These are phyloP conservation scores for Phytophthora quininea DNA, from an alignment of 352 stramenopile genomes.

Conservation along the genomic window DNA sequence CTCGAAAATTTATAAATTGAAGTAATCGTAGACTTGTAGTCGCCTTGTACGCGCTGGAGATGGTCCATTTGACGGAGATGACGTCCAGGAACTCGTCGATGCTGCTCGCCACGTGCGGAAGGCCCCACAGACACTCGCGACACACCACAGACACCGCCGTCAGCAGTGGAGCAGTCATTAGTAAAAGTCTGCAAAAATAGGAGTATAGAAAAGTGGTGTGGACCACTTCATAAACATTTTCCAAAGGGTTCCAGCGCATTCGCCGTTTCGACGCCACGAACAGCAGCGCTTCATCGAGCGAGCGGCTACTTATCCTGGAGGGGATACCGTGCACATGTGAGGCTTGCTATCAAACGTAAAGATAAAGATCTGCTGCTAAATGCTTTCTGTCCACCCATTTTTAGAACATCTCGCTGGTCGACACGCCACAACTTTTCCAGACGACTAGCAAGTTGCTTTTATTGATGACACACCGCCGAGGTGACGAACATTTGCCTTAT, in stretches of 20 bases:
- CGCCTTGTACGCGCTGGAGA: too few species aligned
- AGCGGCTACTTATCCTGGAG: too few species aligned
- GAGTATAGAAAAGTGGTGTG: not conserved
- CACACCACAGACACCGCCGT: too few species aligned
- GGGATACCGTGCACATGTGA: too few species aligned
- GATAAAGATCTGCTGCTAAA: not conserved
- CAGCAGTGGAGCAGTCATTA: not conserved
- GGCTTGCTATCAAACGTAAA: too few species aligned
- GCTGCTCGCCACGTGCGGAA: too few species aligned
- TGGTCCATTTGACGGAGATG: too few species aligned
- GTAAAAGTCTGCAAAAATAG: not conserved
- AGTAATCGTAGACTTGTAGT: too few species aligned
- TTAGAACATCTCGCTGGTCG: not conserved
- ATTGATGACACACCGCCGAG: not conserved
- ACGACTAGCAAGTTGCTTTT: not conserved
- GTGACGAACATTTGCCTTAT: not conserved
- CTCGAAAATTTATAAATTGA: too few species aligned
- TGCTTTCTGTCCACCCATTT: not conserved
- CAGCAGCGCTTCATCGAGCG: too few species aligned
- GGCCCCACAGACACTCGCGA: too few species aligned
- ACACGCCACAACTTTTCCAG: not conserved
- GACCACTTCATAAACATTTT: not conserved
- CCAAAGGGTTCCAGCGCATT: not conserved
- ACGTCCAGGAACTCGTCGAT: too few species aligned
- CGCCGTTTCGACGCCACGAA: not conserved